Evolutionary conservation across 108 stramenopile species (phyloP), one percentile per base, ranked within the genome.

Genomic region (Bacterosira constricta): DNA sequence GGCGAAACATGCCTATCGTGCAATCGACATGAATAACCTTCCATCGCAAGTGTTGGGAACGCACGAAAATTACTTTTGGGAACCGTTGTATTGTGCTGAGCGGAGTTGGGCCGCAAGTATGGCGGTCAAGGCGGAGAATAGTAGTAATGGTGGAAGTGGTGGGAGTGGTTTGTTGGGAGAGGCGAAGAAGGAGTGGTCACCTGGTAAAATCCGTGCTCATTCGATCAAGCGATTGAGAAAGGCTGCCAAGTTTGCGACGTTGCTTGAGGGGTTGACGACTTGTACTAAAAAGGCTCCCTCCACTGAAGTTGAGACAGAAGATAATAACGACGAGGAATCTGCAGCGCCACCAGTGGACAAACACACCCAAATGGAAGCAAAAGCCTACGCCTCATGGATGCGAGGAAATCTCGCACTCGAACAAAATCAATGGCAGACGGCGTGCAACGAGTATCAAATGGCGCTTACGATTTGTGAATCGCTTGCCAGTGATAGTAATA

Each of bases 361-460:
- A 38, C 65, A 54, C 26, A 88, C 89, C 1, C 61, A 59, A n/a
- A 56, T 69, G 59, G 92, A 93, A 79, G 76, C 76, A 23, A 44
- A 80, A 47, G 84, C 89, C 2, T 93, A 93, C 44, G 81, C 75
- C 34, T 66, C 74, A 18, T 93, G 88, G 87, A 93, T 90, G 87
- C 71, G 68, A n/a, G 92, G 88, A 13, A 93, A 87, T 66, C 80
- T 80, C 25, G 74, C 74, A 0, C 41, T 75, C 36, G 74, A 75
- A 38, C 21, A 41, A 27, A 49, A 65, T 39, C 56, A 61, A 27
- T 75, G 74, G 56, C 41, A 83, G 82, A 54, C 31, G 21, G 88
- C 87, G 15, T 83, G 81, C 47, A 46, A 60, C 30, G 79, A 86
- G 36, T 90, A 76, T 76, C 83, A 80, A 31, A 46, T 49, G 45